phyloP scores from a whole-genome alignment of 306 rosid genomes.

The Sophora flavescens region DNA sequence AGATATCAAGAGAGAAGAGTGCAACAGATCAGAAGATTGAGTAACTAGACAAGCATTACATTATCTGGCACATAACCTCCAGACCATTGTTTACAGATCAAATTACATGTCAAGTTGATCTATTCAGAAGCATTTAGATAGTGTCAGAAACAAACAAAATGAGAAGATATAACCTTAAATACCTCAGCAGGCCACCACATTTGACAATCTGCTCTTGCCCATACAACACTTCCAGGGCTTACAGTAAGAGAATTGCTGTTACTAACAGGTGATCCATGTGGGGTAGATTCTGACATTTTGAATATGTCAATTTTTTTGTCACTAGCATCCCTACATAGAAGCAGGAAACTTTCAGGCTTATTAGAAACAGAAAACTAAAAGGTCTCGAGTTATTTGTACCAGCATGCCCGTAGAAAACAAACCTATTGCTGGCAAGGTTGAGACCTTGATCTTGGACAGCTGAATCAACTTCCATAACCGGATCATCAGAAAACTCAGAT shows the following conservation, averaged over 20 bases:
- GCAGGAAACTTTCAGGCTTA: neutral
- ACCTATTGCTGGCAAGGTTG: slow-evolving; percentile 51
- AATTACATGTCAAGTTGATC: slow-evolving; percentile 11
- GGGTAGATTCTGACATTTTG: slow-evolving; percentile 44
- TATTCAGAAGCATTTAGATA: slow-evolving; percentile 28
- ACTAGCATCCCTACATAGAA: slow-evolving; percentile 48
- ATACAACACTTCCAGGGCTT: slow-evolving; percentile 62
- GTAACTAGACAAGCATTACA: neutral
- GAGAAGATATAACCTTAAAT: slow-evolving; percentile 22
- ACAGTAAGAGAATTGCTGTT: slow-evolving; percentile 49
- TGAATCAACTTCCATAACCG: slow-evolving; percentile 51
- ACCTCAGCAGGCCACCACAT: slow-evolving; percentile 81
- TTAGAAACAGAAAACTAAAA: slow-evolving; percentile 6
- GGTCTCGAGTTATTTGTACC: slow-evolving; percentile 30
- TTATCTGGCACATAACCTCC: neutral
- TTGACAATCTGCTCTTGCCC: slow-evolving; percentile 57
- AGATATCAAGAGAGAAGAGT: neutral
- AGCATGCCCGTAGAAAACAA: slow-evolving; percentile 33
- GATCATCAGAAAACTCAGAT: slow-evolving; percentile 52
- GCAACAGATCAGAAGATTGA: neutral
- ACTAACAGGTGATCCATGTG: slow-evolving; percentile 52
- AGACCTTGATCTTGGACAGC: slow-evolving; percentile 42
- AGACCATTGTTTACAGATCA: neutral
- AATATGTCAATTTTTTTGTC: slow-evolving; percentile 38
- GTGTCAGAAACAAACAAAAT: slow-evolving; percentile 1